A percentile compares a stretch with the other conserved stretches of the same genome.
These are phyloP conservation scores for Chlorella sp. DNA, from an alignment of 139 green algal species.

Conservation along the genomic window DNA sequence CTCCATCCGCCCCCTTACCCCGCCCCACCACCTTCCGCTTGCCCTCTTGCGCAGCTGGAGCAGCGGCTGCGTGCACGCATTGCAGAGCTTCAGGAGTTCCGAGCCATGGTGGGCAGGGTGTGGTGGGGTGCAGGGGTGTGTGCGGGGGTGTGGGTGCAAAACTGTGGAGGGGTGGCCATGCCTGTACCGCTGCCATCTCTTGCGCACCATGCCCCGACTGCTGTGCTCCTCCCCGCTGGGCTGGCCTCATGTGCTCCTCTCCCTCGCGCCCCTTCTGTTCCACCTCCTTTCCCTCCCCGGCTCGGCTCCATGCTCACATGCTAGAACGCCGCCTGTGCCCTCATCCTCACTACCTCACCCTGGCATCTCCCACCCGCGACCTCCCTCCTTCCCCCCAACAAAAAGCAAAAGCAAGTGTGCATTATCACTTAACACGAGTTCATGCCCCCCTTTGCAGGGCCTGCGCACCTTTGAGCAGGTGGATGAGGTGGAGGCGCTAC, in stretches of 20 bases:
- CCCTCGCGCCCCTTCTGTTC: too few species aligned
- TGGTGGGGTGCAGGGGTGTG: neutral
- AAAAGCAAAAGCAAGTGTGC: too few species aligned
- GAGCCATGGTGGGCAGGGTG: conserved; percentile 51
- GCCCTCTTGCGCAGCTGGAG: conserved; percentile 68
- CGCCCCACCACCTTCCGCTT: neutral
- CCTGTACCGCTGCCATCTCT: too few species aligned
- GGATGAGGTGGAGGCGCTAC: conserved; percentile 30
- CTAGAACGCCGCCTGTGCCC: too few species aligned
- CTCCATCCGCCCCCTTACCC: neutral
- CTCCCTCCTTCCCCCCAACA: too few species aligned
- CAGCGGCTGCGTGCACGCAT: conserved; percentile 83
- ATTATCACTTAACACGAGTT: too few species aligned
- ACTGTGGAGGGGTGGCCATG: neutral
- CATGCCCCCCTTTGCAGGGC: conserved; percentile 34
- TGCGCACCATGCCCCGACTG: neutral
- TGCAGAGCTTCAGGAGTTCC: conserved; percentile 83
- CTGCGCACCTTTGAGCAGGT: conserved; percentile 72
- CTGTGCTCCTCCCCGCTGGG: too few species aligned
- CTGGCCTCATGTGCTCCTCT: too few species aligned
- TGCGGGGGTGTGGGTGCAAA: neutral
- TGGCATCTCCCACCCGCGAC: too few species aligned
- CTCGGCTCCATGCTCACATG: too few species aligned
- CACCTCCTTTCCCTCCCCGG: too few species aligned
- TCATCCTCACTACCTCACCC: too few species aligned